These are phyloP conservation scores for Cicer chorassanicum DNA, from an alignment of 306 rosid genomes.

Conservation along the genomic window DNA sequence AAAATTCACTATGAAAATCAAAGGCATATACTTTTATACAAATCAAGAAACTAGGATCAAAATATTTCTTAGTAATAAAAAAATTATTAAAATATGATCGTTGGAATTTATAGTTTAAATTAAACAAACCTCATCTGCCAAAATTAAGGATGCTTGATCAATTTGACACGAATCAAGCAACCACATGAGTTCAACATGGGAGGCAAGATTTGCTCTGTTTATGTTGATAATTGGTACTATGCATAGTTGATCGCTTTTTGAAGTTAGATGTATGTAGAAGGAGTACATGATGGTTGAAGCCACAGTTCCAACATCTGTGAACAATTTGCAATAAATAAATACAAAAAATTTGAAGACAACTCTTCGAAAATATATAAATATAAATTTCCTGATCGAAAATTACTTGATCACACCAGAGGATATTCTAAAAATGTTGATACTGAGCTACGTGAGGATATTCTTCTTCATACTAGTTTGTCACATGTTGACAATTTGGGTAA, in stretches of 20 bases:
- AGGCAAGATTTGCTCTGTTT: conserved; percentile 63
- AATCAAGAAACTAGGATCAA: conserved; percentile 4
- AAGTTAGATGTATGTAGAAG: conserved; percentile 71
- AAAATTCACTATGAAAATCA: background rate
- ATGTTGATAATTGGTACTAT: conserved; percentile 81
- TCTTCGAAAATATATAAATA: too few relatives aligned
- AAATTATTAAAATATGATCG: background rate
- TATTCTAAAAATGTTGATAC: too few relatives aligned
- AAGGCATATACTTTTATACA: too few relatives aligned
- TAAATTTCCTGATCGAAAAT: too few relatives aligned
- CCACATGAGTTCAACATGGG: conserved; percentile 82
- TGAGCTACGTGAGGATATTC: too few relatives aligned
- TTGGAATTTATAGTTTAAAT: background rate
- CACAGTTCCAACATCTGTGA: conserved; percentile 73
- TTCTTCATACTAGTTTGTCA: too few relatives aligned
- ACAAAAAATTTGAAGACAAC: too few relatives aligned
- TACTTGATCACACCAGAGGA: too few relatives aligned
- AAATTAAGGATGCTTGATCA: conserved; percentile 68
- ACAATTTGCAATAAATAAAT: conserved; percentile 9
- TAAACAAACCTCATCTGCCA: conserved; percentile 76
- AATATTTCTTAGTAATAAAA: background rate
- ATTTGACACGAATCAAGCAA: conserved; percentile 83
- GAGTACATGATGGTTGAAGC: conserved; percentile 80
- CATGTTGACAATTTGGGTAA: too few relatives aligned
- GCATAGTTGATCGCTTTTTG: conserved; percentile 56